Evolutionary conservation across 2,329 filamentous ascomycete genomes (phyloP).

Genomic region (Beauveria varroae): DNA sequence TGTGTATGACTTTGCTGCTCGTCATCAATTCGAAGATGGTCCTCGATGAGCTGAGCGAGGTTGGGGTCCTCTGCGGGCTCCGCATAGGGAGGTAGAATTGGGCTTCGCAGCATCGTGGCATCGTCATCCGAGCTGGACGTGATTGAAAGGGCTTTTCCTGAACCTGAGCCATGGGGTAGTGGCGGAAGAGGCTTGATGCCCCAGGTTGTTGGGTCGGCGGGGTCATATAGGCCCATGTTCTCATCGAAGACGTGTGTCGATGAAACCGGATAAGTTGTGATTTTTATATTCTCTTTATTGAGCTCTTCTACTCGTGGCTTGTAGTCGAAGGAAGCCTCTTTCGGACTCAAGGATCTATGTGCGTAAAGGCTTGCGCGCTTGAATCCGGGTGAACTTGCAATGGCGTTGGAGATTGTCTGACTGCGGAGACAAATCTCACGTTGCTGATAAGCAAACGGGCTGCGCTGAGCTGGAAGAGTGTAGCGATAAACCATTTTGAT

Average conservation of each 20-base stretch:
- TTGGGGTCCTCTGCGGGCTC: slow-evolving; percentile 5
- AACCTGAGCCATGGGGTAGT: slow-evolving; percentile 5
- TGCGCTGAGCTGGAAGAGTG: slow-evolving; percentile 9
- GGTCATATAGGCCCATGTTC: slow-evolving; percentile 3
- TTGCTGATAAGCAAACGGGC: neutral
- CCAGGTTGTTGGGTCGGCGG: slow-evolving; percentile 12
- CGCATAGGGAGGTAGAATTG: neutral
- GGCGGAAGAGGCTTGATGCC: slow-evolving; percentile 11
- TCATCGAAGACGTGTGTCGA: neutral
- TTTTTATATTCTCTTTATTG: slow-evolving; percentile 10
- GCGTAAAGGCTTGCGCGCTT: slow-evolving; percentile 4
- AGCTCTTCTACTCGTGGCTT: neutral
- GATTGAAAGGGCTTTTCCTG: neutral
- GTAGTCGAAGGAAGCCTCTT: neutral
- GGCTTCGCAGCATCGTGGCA: slow-evolving; percentile 10
- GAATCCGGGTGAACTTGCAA: neutral
- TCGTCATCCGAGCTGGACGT: slow-evolving; percentile 8
- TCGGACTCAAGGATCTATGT: neutral
- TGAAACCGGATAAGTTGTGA: neutral
- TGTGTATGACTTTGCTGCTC: neutral
- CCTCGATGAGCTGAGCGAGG: slow-evolving; percentile 16
- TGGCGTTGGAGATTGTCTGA: slow-evolving; percentile 10
- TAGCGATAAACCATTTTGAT: slow-evolving; percentile 12
- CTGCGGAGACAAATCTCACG: neutral
- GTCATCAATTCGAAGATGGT: slow-evolving; percentile 9